phyloP scores from a whole-genome alignment of 2,329 filamentous ascomycete species.

The Eutypella sp. region DNA sequence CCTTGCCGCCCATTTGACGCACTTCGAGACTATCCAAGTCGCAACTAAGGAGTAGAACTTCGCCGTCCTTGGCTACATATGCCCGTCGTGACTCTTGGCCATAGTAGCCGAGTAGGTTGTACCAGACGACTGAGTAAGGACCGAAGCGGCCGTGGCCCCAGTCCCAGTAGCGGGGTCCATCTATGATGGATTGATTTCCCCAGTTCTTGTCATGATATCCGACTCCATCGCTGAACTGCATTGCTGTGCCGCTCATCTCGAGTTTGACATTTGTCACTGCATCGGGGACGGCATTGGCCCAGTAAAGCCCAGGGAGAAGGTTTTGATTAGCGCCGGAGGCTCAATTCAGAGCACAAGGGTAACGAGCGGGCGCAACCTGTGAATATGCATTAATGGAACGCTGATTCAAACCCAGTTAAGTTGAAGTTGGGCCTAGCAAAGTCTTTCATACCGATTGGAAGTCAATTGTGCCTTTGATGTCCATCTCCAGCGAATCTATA shows the following conservation, averaged over 20 bases:
- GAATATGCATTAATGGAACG: no score
- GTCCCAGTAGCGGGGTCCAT: conserved; percentile 32
- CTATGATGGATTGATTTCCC: conserved; percentile 31
- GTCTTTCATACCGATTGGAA: conserved; percentile 1
- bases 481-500: background rate
- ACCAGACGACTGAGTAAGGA: conserved; percentile 40
- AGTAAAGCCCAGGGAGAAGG: conserved; percentile 5
- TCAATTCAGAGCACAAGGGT: conserved; percentile 7
- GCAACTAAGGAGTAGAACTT: conserved; percentile 23
- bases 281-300: conserved; percentile 10
- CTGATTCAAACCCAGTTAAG: no score
- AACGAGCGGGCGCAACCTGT: conserved; percentile 7
- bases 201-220: conserved; percentile 47
- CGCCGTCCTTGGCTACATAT: conserved; percentile 27
- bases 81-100: conserved; percentile 15
- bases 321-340: background rate
- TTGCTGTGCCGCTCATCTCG: conserved; percentile 16
- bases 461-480: background rate
- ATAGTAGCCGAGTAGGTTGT: conserved; percentile 26
- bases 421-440: no score
- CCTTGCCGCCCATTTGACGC: no score
- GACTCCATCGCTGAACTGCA: conserved; percentile 31
- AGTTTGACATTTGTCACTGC: conserved; percentile 4
- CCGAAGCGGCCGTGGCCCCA: conserved; percentile 41
- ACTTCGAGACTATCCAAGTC: no score